These are phyloP conservation scores for Lagenaria siceraria DNA, from an alignment of 306 rosid genomes.

Conservation along the genomic window DNA sequence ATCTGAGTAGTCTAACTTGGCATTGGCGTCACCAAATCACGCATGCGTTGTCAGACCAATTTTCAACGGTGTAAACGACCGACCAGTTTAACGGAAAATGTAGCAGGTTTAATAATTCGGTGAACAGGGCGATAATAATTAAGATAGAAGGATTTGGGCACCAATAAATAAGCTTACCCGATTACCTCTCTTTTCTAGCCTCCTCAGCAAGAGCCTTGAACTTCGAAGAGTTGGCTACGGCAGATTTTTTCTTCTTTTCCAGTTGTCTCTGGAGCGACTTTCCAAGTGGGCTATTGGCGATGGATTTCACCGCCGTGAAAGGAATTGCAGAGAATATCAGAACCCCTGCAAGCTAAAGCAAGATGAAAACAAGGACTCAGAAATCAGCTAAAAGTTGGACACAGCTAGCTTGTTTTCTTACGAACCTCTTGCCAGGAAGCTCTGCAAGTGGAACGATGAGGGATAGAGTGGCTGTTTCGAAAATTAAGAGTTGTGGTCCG, in stretches of 20 bases:
- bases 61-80: neutral
- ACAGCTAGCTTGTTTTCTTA: neutral
- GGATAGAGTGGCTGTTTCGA: neutral
- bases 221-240: constrained; percentile 34
- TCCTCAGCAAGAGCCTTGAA: constrained; percentile 35
- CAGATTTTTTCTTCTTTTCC: constrained; percentile 40
- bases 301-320: constrained; percentile 74
- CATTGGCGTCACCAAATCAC: neutral
- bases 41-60: neutral
- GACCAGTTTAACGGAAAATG: neutral
- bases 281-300: constrained; percentile 84
- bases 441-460: constrained; percentile 20
- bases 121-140: neutral
- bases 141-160: neutral
- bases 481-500: constrained; percentile 7
- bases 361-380: neutral
- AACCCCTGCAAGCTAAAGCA: constrained; percentile 71
- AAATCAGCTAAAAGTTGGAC: neutral
- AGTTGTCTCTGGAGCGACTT: constrained; percentile 62
- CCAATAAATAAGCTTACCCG: constrained; percentile 13
- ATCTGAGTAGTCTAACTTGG: neutral
- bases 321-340: constrained; percentile 80
- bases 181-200: constrained; percentile 72
- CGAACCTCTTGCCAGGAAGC: constrained; percentile 94
- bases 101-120: neutral